Base-by-base conservation (phyloP, 2,329 filamentous ascomycete species). In the Claviceps maximensis region DNA sequence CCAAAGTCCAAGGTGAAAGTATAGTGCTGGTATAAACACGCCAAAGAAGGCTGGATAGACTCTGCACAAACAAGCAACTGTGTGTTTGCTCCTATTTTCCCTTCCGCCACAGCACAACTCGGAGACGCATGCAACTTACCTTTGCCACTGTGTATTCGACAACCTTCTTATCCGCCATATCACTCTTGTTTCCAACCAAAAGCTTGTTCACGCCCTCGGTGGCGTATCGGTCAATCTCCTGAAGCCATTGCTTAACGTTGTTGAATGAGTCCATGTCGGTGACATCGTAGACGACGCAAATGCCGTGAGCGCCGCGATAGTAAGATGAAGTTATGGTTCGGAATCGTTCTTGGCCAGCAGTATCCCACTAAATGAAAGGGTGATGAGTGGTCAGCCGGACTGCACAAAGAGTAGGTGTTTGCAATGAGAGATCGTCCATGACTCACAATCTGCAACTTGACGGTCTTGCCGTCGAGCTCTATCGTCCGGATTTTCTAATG, bases 241-340 rank as follows among this genome's bases (percentile, higher is more conserved):
- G 93, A 58, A 98, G 83, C 93, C 93, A 98, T 80, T 98, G 93
- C 87, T 98, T 97, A 66, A 98, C 93, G 77, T 97, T 98, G 84
- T 98, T 97, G 88, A 98, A 98, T 31, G 89, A 95, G 72, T 97
- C 93, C 91, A 97, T 96, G 72, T 98, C 93, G 62, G 93, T 98
- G 68, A 98, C 93, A 84, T 98, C 93, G 81, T 97, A 98, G 70
- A 98, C 93, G 63, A 98, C 91, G 75, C 93, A 98, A 75, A 98
- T 98, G 65, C 93, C 93, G 75, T 97, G 93, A 61, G 93, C 93
- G 66, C 93, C 93, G 69, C 93, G 89, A 80, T 98, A 98, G 82
- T 98, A 98, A 57, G 93, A 97, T 44, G 91, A 97, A 58, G 93
- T 98, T 77, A 98, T 98, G 65, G 93, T 98, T 71, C 93, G 86